A percentile compares a stretch with the other conserved stretches of the same genome.
Evolutionary conservation across 352 stramenopile genomes (phyloP).

Genomic region (Aphanomyces astaci): DNA sequence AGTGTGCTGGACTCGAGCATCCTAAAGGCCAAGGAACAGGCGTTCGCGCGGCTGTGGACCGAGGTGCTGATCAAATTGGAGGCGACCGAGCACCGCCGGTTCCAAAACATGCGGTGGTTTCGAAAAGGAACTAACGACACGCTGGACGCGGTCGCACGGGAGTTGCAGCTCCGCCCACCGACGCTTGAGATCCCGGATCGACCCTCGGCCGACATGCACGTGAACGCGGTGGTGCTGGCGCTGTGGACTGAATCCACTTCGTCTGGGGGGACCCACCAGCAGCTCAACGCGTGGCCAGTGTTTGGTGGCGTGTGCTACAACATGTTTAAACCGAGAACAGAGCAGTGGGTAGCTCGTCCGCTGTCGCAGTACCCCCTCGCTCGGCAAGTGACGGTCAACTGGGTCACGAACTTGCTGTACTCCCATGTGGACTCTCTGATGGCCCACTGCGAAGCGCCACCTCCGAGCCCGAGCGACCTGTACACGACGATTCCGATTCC

Average conservation of each 20-base stretch:
- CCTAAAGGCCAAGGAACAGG: neutral
- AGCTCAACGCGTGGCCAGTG: neutral
- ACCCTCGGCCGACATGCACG: neutral
- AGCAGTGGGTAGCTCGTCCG: neutral
- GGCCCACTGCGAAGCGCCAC: neutral
- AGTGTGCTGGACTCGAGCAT: neutral
- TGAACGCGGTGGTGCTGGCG: neutral
- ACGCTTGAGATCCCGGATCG: neutral
- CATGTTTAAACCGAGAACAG: neutral
- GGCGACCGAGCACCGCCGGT: neutral
- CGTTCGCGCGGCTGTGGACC: neutral
- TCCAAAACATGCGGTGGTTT: neutral
- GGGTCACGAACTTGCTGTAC: neutral
- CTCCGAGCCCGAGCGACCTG: neutral
- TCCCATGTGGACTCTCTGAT: neutral
- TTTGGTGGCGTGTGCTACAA: neutral
- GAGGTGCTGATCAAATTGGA: neutral
- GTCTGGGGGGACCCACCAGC: too few relatives aligned
- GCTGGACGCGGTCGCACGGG: neutral
- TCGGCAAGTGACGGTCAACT: neutral
- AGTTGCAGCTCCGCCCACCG: neutral
- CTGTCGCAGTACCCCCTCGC: neutral
- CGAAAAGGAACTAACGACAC: neutral
- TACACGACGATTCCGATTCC: neutral
- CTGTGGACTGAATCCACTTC: neutral